Evolutionary conservation across 352 stramenopile genomes (phyloP).

Genomic region (Phytophthora brassicae): DNA sequence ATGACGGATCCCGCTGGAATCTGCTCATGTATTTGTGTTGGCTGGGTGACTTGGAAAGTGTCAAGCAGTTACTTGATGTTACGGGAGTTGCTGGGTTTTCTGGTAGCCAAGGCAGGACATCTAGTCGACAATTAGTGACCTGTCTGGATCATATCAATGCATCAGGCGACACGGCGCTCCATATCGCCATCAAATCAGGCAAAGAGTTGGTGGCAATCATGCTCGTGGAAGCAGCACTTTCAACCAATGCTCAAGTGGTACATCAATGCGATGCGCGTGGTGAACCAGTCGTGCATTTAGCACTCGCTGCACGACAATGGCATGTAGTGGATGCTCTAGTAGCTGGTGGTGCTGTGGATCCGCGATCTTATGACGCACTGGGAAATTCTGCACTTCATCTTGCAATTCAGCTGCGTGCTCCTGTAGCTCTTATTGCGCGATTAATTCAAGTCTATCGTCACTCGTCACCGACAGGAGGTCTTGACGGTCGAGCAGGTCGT

Average conservation of each 20-base stretch:
- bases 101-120: conserved; percentile 24
- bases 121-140: conserved; percentile 34
- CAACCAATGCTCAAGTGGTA: conserved; percentile 36
- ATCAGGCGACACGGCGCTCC: conserved; percentile 63
- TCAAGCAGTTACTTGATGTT: conserved; percentile 35
- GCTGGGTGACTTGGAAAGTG: conserved; percentile 46
- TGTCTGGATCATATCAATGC: conserved; percentile 66
- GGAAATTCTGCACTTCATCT: conserved; percentile 64
- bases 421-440: conserved; percentile 38
- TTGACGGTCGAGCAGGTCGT: conserved; percentile 29
- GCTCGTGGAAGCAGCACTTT: conserved; percentile 44
- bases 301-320: conserved; percentile 65
- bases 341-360: conserved; percentile 42
- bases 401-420: conserved; percentile 62
- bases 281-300: conserved; percentile 60
- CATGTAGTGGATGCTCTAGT: conserved; percentile 56
- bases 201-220: conserved; percentile 37
- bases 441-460: conserved; percentile 55
- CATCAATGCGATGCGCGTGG: conserved; percentile 50
- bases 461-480: conserved; percentile 22
- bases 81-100: conserved; percentile 12
- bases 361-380: conserved; percentile 43
- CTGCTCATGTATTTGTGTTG: conserved; percentile 72
- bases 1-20: conserved; percentile 57
- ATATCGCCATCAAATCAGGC: conserved; percentile 63